phyloP scores from a whole-genome alignment of 2,329 filamentous ascomycete species.

The Rosellinia necatrix region DNA sequence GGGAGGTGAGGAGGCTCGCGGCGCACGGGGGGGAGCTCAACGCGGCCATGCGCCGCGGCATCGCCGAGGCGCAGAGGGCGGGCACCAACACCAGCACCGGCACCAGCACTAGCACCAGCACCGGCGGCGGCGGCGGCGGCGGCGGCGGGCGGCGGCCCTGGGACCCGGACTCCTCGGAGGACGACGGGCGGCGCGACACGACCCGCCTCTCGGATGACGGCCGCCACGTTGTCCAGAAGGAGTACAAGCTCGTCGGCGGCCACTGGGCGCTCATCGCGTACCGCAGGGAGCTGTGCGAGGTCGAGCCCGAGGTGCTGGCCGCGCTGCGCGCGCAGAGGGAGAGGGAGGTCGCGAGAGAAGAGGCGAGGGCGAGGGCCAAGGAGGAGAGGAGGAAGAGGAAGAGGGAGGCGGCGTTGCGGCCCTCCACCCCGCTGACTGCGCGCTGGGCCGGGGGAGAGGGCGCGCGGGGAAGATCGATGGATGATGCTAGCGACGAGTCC shows the following conservation, averaged over 20 bases:
- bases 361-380: not conserved
- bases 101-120: too few relatives aligned
- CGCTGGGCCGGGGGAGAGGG: too few relatives aligned
- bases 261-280: constrained; percentile 29
- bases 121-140: not conserved
- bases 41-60: too few relatives aligned
- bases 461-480: too few relatives aligned
- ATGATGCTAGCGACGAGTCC: too few relatives aligned
- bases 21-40: too few relatives aligned
- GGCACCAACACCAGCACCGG: too few relatives aligned
- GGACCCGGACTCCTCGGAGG: not conserved
- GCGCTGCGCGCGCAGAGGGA: constrained; percentile 4
- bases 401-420: too few relatives aligned
- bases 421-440: too few relatives aligned
- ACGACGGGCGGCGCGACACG: not conserved
- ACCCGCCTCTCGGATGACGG: constrained; percentile 10
- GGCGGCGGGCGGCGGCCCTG: not conserved
- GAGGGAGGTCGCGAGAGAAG: not conserved
- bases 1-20: too few relatives aligned
- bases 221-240: constrained; percentile 10
- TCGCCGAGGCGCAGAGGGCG: too few relatives aligned
- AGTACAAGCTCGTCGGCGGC: constrained; percentile 22
- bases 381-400: not conserved
- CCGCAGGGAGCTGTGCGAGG: constrained; percentile 1
- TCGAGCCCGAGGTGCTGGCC: constrained; percentile 5